Base-by-base conservation (phyloP, 1,284 basidiomycete genomes). In the Puccinia novopanici region DNA sequence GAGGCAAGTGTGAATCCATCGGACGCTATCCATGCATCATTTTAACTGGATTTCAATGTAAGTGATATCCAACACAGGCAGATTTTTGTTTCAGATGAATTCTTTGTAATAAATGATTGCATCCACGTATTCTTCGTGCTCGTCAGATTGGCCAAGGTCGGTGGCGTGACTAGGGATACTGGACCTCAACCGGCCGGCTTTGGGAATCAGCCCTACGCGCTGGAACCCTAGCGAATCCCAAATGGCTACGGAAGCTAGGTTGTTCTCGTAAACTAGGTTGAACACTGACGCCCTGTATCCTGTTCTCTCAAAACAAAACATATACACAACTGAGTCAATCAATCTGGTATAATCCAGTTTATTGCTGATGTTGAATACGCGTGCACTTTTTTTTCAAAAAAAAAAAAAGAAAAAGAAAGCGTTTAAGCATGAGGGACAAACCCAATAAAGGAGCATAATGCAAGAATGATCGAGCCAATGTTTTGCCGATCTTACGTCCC, bases 251-350 rank as follows among this genome's bases (percentile, higher is more conserved):
- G 63, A 70, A 22, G 67, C 67, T 61, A 87, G 85, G 86, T 93
- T 93, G 87, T 91, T 94, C 54, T 91, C 90, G 86, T 93, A 98
- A 50, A 97, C 94, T 67, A 98, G 89, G 85, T 98, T 98, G 88
- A 97, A 98, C 22, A 98, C 93, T 83, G 92, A 94, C 0, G 90
- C 93, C 83, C 90, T 89, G 87, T 95, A 98, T 12, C 94, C 88
- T 76, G 83, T 81, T 22, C 22, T 22, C n/a, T n/a, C 65, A 57
- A 48, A 12, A 61, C 8, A 19, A 17, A 12, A 17, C 65, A n/a
- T 17, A 15, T 68, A 17, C n/a, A n/a, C 34, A 34, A 34, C 4
- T 34, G 34, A 34, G 34, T 34, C 34, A 34, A n/a, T n/a, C n/a
- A n/a, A 34, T 34, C 34, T 34, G 34, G 34, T 34, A 34, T 5